Evolutionary conservation across 2,329 filamentous ascomycete species (phyloP), one percentile per base, ranked within the genome.

Genomic region (Geosmithia morbida): DNA sequence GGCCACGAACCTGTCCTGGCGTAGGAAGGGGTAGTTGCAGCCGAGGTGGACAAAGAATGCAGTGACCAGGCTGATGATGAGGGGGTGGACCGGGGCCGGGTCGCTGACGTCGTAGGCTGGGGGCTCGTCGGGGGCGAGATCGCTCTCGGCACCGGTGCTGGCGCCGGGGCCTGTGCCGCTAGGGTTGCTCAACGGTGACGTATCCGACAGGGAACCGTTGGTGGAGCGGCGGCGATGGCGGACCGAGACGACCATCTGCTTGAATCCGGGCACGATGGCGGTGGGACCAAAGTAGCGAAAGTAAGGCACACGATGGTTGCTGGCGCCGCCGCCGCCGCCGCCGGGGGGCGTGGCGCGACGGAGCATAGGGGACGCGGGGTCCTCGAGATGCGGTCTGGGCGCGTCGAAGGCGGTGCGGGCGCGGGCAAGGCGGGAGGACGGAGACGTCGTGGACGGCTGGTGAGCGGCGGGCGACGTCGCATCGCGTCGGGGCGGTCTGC

Each of bases 241-340:
- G 29, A 89, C 78, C 47, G 83, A 81, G 49, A 85, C 81, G 22
- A 94, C 85, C 86, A 94, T 94, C 61, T 94, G 87, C 63, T 94
- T 94, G 66, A 88, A 94, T 19, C 87, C 87, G 1, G 87, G 87
- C 46, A 92, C 86, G 57, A 94, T 94, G 51, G 87, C 88, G 1
- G 88, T 94, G 0, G 87, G 86, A 0, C 87, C 88, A 59, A 94
- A 92, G 63, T 92, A 94, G 50, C 88, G 74, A 56, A 94, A 94
- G 60, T 92, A 95, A 0, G 87, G 87, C 52, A 94, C 85, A 47
- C 83, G 75, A 57, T 83, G 69, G 51, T 75, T 69, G 59, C 75
- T 70, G 37, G 17, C 14, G 33, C 11, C 33, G 3, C 33, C 33
- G 29, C 29, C 29, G 7, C 29, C 29, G 11, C 33, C 11, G 33